Evolutionary conservation across 2,329 filamentous ascomycete genomes (phyloP).

Genomic region (Trichoderma hamatum): DNA sequence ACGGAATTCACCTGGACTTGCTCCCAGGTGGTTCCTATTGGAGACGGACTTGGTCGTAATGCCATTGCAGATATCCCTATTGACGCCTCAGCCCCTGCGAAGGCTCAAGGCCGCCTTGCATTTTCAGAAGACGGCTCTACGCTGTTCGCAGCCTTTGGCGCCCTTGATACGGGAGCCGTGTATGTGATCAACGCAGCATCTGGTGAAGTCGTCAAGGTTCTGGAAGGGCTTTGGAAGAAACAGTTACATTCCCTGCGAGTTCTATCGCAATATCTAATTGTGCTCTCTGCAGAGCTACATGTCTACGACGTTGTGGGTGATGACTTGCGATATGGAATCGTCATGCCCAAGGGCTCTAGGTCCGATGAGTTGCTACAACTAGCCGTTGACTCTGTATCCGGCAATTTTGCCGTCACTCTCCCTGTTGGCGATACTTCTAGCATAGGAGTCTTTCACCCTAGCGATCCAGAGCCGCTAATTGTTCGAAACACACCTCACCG

Average conservation of each 20-base stretch:
- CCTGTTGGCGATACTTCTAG: conserved; percentile 52
- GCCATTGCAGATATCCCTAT: conserved; percentile 36
- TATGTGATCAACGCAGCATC: conserved; percentile 76
- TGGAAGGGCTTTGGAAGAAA: conserved; percentile 68
- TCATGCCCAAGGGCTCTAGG: conserved; percentile 51
- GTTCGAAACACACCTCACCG: conserved; percentile 59
- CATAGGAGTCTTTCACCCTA: conserved; percentile 68
- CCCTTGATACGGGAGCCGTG: conserved; percentile 61
- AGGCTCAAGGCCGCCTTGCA: conserved; percentile 65
- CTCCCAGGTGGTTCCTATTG: conserved; percentile 59
- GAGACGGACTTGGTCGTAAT: conserved; percentile 52
- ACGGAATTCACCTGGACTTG: conserved; percentile 73
- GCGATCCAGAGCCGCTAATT: conserved; percentile 61
- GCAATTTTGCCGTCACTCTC: conserved; percentile 68
- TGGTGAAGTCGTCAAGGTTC: conserved; percentile 66
- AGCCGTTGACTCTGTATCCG: conserved; percentile 67
- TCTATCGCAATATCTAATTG: conserved; percentile 72
- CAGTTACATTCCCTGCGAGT: conserved; percentile 70
- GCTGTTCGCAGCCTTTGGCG: conserved; percentile 68
- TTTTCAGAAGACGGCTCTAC: conserved; percentile 86
- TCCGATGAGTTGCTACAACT: conserved; percentile 61
- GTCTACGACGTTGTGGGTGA: conserved; percentile 87
- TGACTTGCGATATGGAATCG: conserved; percentile 67
- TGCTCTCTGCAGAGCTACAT: conserved; percentile 71
- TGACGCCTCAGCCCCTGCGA: conserved; percentile 36